These are phyloP conservation scores for Rhodotorula sp. DNA, from an alignment of 1,284 basidiomycete genomes.

Conservation along the genomic window DNA sequence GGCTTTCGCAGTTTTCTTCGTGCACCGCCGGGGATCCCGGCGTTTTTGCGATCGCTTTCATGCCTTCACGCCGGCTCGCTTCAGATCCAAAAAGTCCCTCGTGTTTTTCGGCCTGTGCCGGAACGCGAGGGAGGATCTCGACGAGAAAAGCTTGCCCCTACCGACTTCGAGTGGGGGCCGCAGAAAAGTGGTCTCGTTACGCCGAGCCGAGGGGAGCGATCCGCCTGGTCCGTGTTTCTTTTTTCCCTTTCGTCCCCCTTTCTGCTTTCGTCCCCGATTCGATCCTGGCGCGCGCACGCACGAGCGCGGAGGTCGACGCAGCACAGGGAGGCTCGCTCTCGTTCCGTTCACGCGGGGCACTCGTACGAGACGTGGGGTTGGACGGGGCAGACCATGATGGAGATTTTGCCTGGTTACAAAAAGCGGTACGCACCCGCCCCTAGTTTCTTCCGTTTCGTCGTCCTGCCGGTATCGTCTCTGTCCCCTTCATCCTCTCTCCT, in stretches of 20 bases:
- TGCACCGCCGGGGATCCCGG: constrained; percentile 22
- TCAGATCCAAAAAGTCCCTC: background rate
- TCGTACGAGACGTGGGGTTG: background rate
- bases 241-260: background rate
- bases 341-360: background rate
- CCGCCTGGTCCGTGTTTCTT: background rate
- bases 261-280: too few relatives aligned
- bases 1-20: background rate
- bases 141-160: constrained; percentile 6
- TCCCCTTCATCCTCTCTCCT: too few relatives aligned
- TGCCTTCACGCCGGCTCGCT: constrained; percentile 16
- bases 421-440: background rate
- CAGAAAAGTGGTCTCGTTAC: constrained; percentile 23
- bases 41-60: constrained; percentile 28
- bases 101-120: background rate
- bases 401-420: background rate
- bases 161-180: background rate
- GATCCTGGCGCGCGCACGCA: too few relatives aligned
- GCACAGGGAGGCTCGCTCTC: constrained; percentile 15
- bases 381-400: constrained; percentile 6
- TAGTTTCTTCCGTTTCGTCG: background rate
- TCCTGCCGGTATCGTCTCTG: too few relatives aligned
- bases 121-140: background rate
- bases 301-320: background rate
- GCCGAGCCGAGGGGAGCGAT: constrained; percentile 6